Base-by-base conservation (phyloP, 78 protist species). In the Cavenderia fasciculata region DNA sequence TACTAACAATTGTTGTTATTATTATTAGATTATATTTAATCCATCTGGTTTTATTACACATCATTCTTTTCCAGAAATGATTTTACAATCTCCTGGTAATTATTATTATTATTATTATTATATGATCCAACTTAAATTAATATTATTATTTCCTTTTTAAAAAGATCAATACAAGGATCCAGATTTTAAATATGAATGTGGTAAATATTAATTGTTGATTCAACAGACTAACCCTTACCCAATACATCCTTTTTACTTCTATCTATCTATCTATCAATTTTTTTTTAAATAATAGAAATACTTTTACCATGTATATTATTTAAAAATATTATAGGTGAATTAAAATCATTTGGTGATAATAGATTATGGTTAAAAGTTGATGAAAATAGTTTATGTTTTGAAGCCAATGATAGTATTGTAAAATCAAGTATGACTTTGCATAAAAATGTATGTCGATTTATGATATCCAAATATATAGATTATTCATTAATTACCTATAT, bases 301-400 rank as follows among this genome's bases (percentile, higher is more conserved):
- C 40, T 78, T 27, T 51, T 78, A 21, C 87, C 49, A 51, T n/a
- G 57, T 11, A 27, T 23, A 5, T 6, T 65, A 36, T 78, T 78
- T n/a, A 7, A n/a, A 14, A 68, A 78, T 29, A 59, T 78, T 8
- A 4, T 71, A 4, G 51, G 19, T 18, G 87, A 78, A 38, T 78
- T 78, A 34, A 78, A 78, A 65, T 19, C 87, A 34, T 78, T 51
- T 38, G 38, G 44, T 21, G 25, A 78, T 21, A 18, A 31, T n/a
- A 74, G 34, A 34, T 57, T 74, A 43, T n/a, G 0, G 0, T 25
- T 74, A 16, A 19, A 74, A 57, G 38, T 56, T 56, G 27, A 41
- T 38, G 27, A 16, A 33, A 36, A 52, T 2, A 16, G 49, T 2
- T n/a, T 74, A 16, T 6, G 4, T 6, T 74, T 74, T 52, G 62